A percentile compares a stretch with the other conserved stretches of the same genome.
Conservation (phyloP, 768 basidiomycete species). For the Pisolithus sp. region DNA sequence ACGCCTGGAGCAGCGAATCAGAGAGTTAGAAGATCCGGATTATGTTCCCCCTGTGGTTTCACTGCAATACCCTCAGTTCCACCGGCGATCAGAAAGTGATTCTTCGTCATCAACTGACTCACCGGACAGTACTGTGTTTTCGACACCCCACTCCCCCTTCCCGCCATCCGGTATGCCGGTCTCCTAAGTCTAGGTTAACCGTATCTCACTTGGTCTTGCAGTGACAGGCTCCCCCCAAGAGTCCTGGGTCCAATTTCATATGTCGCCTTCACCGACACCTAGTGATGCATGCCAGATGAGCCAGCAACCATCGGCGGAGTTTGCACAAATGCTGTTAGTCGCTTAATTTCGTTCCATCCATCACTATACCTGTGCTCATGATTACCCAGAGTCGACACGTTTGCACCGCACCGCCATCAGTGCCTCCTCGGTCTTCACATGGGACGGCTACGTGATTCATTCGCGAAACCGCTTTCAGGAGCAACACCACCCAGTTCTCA, state of each 20-base stretch:
- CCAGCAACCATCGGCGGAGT: slow-evolving; percentile 48
- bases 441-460: slow-evolving; percentile 55
- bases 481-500: slow-evolving; percentile 68
- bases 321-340: slow-evolving; percentile 61
- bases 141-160: slow-evolving; percentile 54
- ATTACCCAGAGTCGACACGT: slow-evolving; percentile 58
- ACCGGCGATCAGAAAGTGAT: slow-evolving; percentile 39
- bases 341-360: slow-evolving; percentile 2
- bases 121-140: slow-evolving; percentile 44
- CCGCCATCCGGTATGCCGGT: slow-evolving; percentile 41
- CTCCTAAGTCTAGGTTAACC: background rate
- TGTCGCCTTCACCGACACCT: slow-evolving; percentile 49
- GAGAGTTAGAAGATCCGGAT: slow-evolving; percentile 72
- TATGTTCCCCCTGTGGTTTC: slow-evolving; percentile 62
- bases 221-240: slow-evolving; percentile 46
- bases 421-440: slow-evolving; percentile 67
- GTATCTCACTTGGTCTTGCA: slow-evolving; percentile 14
- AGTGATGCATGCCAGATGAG: slow-evolving; percentile 43
- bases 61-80: slow-evolving; percentile 60
- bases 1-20: slow-evolving; percentile 63
- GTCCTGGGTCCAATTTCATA: slow-evolving; percentile 43
- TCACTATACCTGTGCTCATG: slow-evolving; percentile 3
- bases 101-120: slow-evolving; percentile 48
- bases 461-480: slow-evolving; percentile 47
- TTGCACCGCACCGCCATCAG: slow-evolving; percentile 69